These are phyloP conservation scores for Coprinellus aureogranulatus DNA, from an alignment of 768 basidiomycete genomes.

Conservation along the genomic window DNA sequence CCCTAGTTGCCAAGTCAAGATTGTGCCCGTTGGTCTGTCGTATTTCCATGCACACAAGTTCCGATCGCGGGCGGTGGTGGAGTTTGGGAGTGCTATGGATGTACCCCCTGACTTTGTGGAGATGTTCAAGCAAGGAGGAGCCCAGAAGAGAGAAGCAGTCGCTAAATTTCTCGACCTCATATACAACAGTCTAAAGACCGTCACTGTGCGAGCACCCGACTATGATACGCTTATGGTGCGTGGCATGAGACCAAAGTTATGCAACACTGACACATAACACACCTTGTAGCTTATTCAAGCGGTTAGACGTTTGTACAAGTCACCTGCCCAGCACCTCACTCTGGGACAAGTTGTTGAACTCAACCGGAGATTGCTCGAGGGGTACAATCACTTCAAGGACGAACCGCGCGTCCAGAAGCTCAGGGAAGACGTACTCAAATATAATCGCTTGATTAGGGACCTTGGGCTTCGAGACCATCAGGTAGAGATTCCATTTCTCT, in stretches of 20 bases:
- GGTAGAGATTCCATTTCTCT: slow-evolving; percentile 37
- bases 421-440: slow-evolving; percentile 76
- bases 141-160: slow-evolving; percentile 86
- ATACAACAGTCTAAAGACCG: slow-evolving; percentile 91
- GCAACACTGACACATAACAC: no score
- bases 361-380: slow-evolving; percentile 89
- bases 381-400: slow-evolving; percentile 89
- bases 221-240: slow-evolving; percentile 96
- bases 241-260: slow-evolving; percentile 4
- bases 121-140: slow-evolving; percentile 88
- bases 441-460: slow-evolving; percentile 85
- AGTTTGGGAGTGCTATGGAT: slow-evolving; percentile 89
- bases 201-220: slow-evolving; percentile 93
- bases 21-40: slow-evolving; percentile 80
- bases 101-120: slow-evolving; percentile 88
- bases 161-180: slow-evolving; percentile 85
- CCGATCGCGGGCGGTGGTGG: slow-evolving; percentile 94
- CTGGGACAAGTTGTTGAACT: slow-evolving; percentile 95
- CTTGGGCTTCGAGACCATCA: slow-evolving; percentile 94
- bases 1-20: slow-evolving; percentile 81
- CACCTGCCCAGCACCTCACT: slow-evolving; percentile 90
- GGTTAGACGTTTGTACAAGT: slow-evolving; percentile 87
- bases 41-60: slow-evolving; percentile 83
- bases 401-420: slow-evolving; percentile 85
- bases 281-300: slow-evolving; percentile 86